Conservation (phyloP, 2,329 filamentous ascomycete species). For the Colletotrichum sp. region DNA sequence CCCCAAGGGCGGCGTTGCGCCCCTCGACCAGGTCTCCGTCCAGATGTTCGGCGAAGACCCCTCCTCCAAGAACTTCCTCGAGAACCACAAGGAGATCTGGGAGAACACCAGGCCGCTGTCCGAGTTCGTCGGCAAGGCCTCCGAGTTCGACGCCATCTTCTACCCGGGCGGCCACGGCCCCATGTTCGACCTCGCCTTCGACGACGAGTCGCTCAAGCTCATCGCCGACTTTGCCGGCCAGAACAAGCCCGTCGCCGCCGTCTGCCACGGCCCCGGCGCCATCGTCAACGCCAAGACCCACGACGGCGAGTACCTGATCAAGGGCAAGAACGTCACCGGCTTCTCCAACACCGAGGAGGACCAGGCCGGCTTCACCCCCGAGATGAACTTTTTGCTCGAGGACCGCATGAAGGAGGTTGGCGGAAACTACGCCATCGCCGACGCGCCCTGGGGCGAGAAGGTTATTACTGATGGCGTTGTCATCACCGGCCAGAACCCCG, state of each 20-base stretch:
- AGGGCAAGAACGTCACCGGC: slow-evolving; percentile 63
- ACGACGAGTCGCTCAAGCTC: slow-evolving; percentile 61
- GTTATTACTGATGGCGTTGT: slow-evolving; percentile 56
- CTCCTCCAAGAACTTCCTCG: slow-evolving; percentile 57
- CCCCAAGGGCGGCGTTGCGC: slow-evolving; percentile 65
- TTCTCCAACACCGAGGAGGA: slow-evolving; percentile 66
- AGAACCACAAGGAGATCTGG: slow-evolving; percentile 64
- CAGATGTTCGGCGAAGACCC: slow-evolving; percentile 59
- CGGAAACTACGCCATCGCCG: slow-evolving; percentile 62
- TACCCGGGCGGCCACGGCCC: slow-evolving; percentile 65
- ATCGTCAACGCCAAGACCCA: slow-evolving; percentile 60
- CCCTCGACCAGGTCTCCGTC: slow-evolving; percentile 65
- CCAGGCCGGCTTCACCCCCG: slow-evolving; percentile 51
- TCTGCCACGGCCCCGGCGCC: slow-evolving; percentile 73
- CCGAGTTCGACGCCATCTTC: slow-evolving; percentile 68
- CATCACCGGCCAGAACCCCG: slow-evolving; percentile 65
- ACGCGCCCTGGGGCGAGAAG: slow-evolving; percentile 49
- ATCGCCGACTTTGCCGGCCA: slow-evolving; percentile 66
- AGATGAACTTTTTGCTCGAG: slow-evolving; percentile 66
- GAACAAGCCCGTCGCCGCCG: slow-evolving; percentile 68
- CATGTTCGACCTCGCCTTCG: slow-evolving; percentile 70
- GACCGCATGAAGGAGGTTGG: slow-evolving; percentile 55
- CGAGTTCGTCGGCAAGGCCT: slow-evolving; percentile 58
- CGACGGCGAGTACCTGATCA: slow-evolving; percentile 58
- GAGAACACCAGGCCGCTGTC: slow-evolving; percentile 65